A percentile compares a stretch with the other conserved stretches of the same genome.
Evolutionary conservation across 2,329 filamentous ascomycete genomes (phyloP).

Genomic region (Fusarium chlamydosporum): DNA sequence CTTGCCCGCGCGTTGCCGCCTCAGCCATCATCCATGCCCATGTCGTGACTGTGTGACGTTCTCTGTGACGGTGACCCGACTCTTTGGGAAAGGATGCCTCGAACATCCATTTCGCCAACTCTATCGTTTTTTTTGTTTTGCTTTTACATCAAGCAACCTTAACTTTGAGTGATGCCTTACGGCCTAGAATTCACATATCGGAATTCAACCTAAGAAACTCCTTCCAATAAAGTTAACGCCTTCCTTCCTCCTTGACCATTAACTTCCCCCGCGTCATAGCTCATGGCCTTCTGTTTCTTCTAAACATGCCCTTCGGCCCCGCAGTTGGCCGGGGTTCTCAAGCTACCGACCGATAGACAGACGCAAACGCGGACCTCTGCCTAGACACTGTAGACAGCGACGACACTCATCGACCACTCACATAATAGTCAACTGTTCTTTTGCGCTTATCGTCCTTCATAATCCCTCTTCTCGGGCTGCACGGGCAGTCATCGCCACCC

Average conservation of each 20-base stretch:
- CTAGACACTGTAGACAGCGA: conserved; percentile 26
- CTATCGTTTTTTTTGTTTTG: conserved; percentile 17
- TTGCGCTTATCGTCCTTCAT: conserved; percentile 16
- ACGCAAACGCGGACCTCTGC: conserved; percentile 38
- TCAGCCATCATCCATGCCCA: conserved; percentile 47
- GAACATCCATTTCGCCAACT: conserved; percentile 33
- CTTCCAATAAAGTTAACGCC: not conserved
- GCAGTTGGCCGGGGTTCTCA: conserved; percentile 54
- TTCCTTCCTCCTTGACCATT: not conserved
- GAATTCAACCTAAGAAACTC: conserved; percentile 11
- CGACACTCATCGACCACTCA: conserved; percentile 25
- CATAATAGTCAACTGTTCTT: conserved; percentile 22
- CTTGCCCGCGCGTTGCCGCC: conserved; percentile 42
- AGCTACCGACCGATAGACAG: conserved; percentile 53
- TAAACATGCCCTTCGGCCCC: conserved; percentile 56
- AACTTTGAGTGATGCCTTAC: conserved; percentile 17
- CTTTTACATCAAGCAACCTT: conserved; percentile 6
- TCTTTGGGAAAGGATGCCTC: conserved; percentile 45
- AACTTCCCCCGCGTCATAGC: conserved; percentile 13
- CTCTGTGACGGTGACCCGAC: conserved; percentile 47
- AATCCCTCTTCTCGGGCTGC: conserved; percentile 25
- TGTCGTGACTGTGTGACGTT: conserved; percentile 46
- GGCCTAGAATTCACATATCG: conserved; percentile 18
- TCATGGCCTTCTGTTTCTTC: conserved; percentile 45
- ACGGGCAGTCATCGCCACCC: conserved; percentile 41